Conservation (phyloP, 2,329 filamentous ascomycete genomes). For the Chrysosporium queenslandicum region DNA sequence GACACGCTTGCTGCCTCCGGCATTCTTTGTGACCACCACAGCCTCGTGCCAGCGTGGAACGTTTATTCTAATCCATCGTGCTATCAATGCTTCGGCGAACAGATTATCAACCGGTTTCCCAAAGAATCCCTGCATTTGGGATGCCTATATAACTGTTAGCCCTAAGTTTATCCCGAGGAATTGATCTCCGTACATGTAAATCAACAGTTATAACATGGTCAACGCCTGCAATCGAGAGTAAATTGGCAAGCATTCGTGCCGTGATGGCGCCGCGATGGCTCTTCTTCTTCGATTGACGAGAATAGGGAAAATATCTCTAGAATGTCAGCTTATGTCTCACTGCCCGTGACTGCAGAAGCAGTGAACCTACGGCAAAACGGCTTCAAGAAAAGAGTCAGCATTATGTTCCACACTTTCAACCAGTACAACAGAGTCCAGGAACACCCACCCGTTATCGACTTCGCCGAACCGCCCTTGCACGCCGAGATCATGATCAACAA, state of each 20-base stretch:
- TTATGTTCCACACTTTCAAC: not conserved
- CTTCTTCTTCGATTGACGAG: slow-evolving; percentile 98
- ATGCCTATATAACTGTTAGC: slow-evolving; percentile 42
- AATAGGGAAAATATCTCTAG: slow-evolving; percentile 85
- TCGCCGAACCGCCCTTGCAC: slow-evolving; percentile 94
- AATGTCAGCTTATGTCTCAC: slow-evolving; percentile 25
- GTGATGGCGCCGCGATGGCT: slow-evolving; percentile 93
- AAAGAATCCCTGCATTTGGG: slow-evolving; percentile 99
- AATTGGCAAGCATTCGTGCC: slow-evolving; percentile 91
- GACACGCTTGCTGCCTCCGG: slow-evolving; percentile 91
- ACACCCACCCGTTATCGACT: slow-evolving; percentile 79
- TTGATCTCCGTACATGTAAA: slow-evolving; percentile 55
- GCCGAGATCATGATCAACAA: slow-evolving; percentile 98
- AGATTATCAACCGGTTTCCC: slow-evolving; percentile 95
- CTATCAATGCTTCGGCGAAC: slow-evolving; percentile 87
- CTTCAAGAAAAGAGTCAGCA: slow-evolving; percentile 23
- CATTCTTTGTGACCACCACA: slow-evolving; percentile 96
- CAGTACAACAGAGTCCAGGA: not conserved
- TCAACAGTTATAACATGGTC: slow-evolving; percentile 97
- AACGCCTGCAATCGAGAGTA: slow-evolving; percentile 84
- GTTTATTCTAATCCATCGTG: slow-evolving; percentile 87
- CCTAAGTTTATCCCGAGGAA: not conserved
- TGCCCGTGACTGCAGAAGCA: slow-evolving; percentile 12
- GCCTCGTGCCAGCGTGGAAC: slow-evolving; percentile 77
- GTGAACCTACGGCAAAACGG: slow-evolving; percentile 40